Evolutionary conservation across 768 basidiomycete genomes (phyloP), one percentile per base, ranked within the genome.

Genomic region (Heimioporus sp.): DNA sequence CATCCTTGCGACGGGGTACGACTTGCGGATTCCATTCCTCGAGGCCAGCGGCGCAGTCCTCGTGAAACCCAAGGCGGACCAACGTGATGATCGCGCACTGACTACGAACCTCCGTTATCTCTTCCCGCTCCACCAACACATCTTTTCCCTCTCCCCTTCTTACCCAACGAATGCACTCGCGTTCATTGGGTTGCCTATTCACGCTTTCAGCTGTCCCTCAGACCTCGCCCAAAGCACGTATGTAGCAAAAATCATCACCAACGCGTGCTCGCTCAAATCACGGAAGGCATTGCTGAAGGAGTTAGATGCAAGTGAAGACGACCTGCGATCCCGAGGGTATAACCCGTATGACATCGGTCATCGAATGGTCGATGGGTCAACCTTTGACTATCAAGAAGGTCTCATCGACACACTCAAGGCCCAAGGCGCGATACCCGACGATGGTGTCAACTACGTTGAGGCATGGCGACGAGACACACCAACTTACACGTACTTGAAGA

Each of bases 1-100:
- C 34, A 59, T 84, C 28, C 74, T 83, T 12, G 80, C 67, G 0
- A 84, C 81, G 0, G 83, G 83, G 9, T 85, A 85, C 59, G 71
- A 81, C 51, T 54, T 77, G 45, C 71, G 70, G 17, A 67, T 81
- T 7, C 82, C 81, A 0, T 83, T 83, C 73, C 64, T 76, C 30
- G 49, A 68, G 63, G 8, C 61, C 68, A 49, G 66, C 55, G 58
- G 60, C 1, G 53, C 58, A 43, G 46, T 49, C 48, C 46, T 32
- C 43, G 62, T 58, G 52, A 64, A 30, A 49, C 58, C 59, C 36
- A 52, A 42, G 19, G 50, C 58, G 19, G 58, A 24, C 36, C 35
- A 55, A 12, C 55, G 64, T 32, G 51, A 30, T 10, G n/a, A n/a
- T n/a, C 52, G 15, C 4, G 17, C 54, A 2, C 72, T 83, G 30